Evolutionary conservation across 2,329 filamentous ascomycete species (phyloP), one percentile per base, ranked within the genome.

Genomic region (Nemania sp.): DNA sequence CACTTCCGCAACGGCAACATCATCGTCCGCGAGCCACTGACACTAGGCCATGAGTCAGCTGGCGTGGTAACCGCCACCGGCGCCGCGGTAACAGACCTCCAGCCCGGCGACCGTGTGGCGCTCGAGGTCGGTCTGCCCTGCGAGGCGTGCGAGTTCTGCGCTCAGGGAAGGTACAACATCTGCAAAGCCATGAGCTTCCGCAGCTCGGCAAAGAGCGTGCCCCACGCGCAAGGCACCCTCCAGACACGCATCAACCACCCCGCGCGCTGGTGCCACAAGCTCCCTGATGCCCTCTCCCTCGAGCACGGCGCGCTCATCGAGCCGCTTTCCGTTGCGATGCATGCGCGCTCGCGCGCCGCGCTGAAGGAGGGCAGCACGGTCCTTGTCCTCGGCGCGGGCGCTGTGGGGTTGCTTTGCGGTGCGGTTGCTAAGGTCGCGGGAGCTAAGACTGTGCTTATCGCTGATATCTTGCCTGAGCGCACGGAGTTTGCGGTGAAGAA

Each of bases 21-120:
- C 75, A 78, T 87, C 52, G 87, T 89, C 52, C 81, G 80, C 24
- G 85, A 84, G 70, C 86, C 86, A 26, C 74, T 88, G 51, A 85
- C 82, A 1, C 80, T 87, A 32, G 91, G 91, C 72, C 91, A 93
- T 76, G 91, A 93, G 78, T 92, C 90, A 11, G 87, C 90, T 13
- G 91, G 91, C 51, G 82, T 91, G 27, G 83, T 93, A 68, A 82
- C 84, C 62, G 81, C 85, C 24, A 83, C 91, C 27, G 91, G 91
- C 49, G 80, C 86, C 22, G 82, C 80, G 27, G 89, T 92, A 38
- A 87, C 80, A 1, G 11, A 57, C 2, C 80, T 93, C 43, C 85
- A 86, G 70, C 82, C 87, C 38, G 91, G 91, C 64, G 93, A 97
- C 79, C 86, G 85, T 24, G 93, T 96, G 24, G 87, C 88, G 4